Conservation (phyloP, 2,329 filamentous ascomycete genomes). For the Scopulariopsis brevicaulis region DNA sequence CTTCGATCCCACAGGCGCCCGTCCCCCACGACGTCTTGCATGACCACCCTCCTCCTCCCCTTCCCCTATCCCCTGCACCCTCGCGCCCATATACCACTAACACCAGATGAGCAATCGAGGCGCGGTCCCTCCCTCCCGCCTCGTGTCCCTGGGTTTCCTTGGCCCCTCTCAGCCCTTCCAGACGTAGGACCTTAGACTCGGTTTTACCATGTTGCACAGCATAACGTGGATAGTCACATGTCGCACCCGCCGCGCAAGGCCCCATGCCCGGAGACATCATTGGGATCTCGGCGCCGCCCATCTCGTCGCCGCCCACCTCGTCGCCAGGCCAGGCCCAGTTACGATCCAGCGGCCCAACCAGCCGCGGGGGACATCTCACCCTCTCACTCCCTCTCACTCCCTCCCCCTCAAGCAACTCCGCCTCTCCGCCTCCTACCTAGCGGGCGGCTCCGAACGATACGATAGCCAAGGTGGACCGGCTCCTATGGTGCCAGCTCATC, state of each 20-base stretch:
- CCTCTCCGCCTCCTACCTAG: not conserved
- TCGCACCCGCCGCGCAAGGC: not conserved
- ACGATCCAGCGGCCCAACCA: too few species aligned
- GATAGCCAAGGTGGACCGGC: not conserved
- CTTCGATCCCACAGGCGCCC: not conserved
- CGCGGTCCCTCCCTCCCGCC: too few species aligned
- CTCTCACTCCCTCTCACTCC: too few species aligned
- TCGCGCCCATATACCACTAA: not conserved
- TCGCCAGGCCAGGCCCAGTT: too few species aligned
- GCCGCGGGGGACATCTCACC: too few species aligned
- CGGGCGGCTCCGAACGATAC: not conserved
- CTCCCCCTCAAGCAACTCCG: not conserved
- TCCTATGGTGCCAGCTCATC: not conserved
- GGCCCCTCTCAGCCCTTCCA: too few species aligned
- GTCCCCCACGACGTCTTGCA: not conserved
- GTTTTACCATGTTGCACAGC: not conserved
- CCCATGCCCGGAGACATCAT: too few species aligned
- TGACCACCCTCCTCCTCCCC: not conserved
- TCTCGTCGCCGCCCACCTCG: not conserved
- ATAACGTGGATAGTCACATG: not conserved
- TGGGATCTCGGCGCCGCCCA: not conserved
- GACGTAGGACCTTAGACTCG: too few species aligned
- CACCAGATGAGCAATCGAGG: not conserved
- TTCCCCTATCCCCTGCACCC: not conserved
- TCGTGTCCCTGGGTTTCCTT: not conserved